Base-by-base conservation (phyloP, 2,329 filamentous ascomycete species). In the Fusarium xylarioides region DNA sequence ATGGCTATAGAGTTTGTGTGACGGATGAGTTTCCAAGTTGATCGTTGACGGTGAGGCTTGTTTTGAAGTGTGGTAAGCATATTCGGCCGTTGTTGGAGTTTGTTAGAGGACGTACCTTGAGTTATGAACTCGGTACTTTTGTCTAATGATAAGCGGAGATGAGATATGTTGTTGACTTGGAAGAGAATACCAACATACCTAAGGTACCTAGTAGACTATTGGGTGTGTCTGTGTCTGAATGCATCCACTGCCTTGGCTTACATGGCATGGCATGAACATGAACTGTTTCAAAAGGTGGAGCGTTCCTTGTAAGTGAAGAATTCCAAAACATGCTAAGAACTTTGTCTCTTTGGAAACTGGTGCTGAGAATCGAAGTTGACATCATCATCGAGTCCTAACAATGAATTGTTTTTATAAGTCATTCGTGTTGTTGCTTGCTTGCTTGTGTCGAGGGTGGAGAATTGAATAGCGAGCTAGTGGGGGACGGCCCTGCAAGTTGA, bases 191-290 rank as follows among this genome's bases (percentile, higher is more conserved):
- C 37, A 40, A 30, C 21, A 28, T 28, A 28, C 26, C 26, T 28
- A 28, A 26, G 4, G 4, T 28, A 28, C 26, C 26, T 40, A 21
- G 14, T 30, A n/a, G n/a, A n/a, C n/a, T n/a, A 23, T 43, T 23
- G 19, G 26, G 12, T 19, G n/a, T 37, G 42, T 16, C 28, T 30
- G 42, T 67, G 62, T 64, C 52, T 66, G 59, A 63, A 75, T 64
- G 61, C 60, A 72, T 63, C 62, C 70, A 66, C 63, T 47, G 38
- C 50, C 55, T 68, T 67, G 42, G 59, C 70, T 69, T 63, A 49
- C 57, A 74, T 72, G 61, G 44, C 63, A 67, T 74, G 64, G 43
- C 53, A 69, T 69, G 55, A 63, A 58, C 60, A 74, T 75, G 71
- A 74, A 66, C 70, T 62, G 73, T 71, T 74, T 71, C 67, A 75